Base-by-base conservation (phyloP, 441 rosid genomes). In the Bruguiera hainesii region DNA sequence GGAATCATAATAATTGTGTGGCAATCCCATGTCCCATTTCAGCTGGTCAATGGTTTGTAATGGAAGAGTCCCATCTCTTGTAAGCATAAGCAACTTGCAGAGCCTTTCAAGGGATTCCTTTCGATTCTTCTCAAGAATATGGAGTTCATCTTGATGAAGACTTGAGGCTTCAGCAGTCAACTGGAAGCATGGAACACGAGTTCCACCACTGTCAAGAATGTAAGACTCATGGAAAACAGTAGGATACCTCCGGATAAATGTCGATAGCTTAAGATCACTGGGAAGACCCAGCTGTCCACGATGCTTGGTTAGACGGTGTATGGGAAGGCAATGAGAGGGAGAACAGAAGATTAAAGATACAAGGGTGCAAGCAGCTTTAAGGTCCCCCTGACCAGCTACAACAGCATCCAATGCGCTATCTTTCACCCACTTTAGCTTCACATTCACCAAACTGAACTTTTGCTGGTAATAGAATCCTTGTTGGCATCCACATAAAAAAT, bases 1-100 rank as follows among this genome's bases (percentile, higher is more conserved):
- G 0, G 78, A 69, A 62, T 68, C 72, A 56, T n/a, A n/a, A 50
- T 89, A 88, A 73, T 83, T 75, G 70, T 73, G 81, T 0, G 96
- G 98, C 80, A 92, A 73, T 48, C 98, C 98, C 63, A 92, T 52
- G 79, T 92, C 98, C 95, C 96, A 92, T 76, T 78, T 81, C 67
- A 88, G 86, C 82, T 90, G 95, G 58, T 89, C 95, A 62, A 92
- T 68, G 2, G 91, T 85, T 57, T 92, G 95, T 6, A 92, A 66
- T 61, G 93, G 86, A 69, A 92, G 89, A 30, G 66, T 77, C 75
- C 81, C 81, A 4, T 87, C 77, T 56, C 69, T 71, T 6, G 92
- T 84, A 33, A 91, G 88, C 98, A 89, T 91, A 65, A 91, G 89
- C 78, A 91, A 75, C 73, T 84, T 85, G 69, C 87, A 68, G 25